Evolutionary conservation across 148 eudicot species (phyloP).

Genomic region (Amaranthus cruentus): DNA sequence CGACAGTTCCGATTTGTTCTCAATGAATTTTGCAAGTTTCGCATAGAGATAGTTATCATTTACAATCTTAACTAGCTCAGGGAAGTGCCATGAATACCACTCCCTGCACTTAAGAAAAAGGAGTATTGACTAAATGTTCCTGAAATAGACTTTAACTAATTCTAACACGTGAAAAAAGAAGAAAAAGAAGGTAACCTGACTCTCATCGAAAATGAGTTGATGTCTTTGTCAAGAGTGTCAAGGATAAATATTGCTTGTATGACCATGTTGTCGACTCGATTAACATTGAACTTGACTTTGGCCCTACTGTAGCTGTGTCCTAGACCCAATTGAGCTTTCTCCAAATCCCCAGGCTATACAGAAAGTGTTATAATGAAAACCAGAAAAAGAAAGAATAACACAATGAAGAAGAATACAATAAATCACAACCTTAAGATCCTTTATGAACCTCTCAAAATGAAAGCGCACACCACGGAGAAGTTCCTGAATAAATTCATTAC

Average conservation of each 20-base stretch:
- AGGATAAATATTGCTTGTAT: constrained; percentile 95
- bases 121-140: background rate
- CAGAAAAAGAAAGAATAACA: background rate
- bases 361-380: background rate
- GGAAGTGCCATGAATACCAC: constrained; percentile 98
- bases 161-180: background rate
- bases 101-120: constrained; percentile 45
- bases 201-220: constrained; percentile 94
- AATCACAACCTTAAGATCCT: constrained; percentile 71
- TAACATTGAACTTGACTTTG: constrained; percentile 98
- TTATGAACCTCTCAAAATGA: constrained; percentile 72
- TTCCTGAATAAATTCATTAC: constrained; percentile 79
- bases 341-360: constrained; percentile 83
- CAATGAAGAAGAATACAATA: background rate
- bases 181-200: constrained; percentile 54
- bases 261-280: constrained; percentile 97
- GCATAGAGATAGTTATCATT: constrained; percentile 91
- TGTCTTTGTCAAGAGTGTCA: constrained; percentile 93
- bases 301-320: constrained; percentile 98
- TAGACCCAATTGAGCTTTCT: constrained; percentile 93
- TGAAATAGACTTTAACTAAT: background rate
- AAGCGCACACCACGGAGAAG: constrained; percentile 91
- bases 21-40: constrained; percentile 69
- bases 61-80: constrained; percentile 82
- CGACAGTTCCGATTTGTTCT: constrained; percentile 68